These are phyloP conservation scores for Forsythia viridissima DNA, from an alignment of 257 asterid species.

Conservation along the genomic window DNA sequence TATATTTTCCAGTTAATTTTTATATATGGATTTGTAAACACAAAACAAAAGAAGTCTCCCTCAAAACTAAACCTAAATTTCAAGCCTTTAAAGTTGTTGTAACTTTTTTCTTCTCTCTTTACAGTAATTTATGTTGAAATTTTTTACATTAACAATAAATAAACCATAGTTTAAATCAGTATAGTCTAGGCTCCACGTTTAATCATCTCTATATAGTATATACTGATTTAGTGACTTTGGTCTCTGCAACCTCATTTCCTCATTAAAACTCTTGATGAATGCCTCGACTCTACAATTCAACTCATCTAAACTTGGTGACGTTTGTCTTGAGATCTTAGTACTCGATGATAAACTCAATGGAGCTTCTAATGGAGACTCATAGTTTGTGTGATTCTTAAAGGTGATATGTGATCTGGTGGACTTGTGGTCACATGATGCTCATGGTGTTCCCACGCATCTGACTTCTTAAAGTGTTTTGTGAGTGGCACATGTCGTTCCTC, in stretches of 20 bases:
- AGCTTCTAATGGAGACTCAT: conserved; percentile 18
- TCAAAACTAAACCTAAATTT: conserved; percentile 1
- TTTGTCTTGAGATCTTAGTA: conserved; percentile 20
- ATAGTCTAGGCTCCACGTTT: conserved; percentile 29
- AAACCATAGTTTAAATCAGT: not conserved
- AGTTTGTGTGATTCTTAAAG: conserved; percentile 46
- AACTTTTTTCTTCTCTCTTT: not conserved
- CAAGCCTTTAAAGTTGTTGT: not conserved
- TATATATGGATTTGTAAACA: not conserved
- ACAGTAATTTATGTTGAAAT: not conserved
- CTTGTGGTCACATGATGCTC: conserved; percentile 1
- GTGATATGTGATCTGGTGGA: conserved; percentile 33
- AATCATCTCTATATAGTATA: conserved; percentile 38
- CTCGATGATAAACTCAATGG: not conserved
- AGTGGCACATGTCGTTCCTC: conserved; percentile 63
- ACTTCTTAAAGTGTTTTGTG: conserved; percentile 50
- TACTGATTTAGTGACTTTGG: conserved; percentile 35
- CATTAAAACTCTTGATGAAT: conserved; percentile 41
- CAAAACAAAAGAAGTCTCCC: not conserved
- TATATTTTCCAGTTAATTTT: not conserved
- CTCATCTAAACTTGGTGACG: conserved; percentile 39
- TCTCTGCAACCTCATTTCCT: conserved; percentile 48
- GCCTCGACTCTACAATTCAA: conserved; percentile 40
- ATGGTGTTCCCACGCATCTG: conserved; percentile 48
- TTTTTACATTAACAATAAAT: not conserved